Evolutionary conservation across 305 asterid species (phyloP), one percentile per base, ranked within the genome.

Genomic region (Solanum hybrid): DNA sequence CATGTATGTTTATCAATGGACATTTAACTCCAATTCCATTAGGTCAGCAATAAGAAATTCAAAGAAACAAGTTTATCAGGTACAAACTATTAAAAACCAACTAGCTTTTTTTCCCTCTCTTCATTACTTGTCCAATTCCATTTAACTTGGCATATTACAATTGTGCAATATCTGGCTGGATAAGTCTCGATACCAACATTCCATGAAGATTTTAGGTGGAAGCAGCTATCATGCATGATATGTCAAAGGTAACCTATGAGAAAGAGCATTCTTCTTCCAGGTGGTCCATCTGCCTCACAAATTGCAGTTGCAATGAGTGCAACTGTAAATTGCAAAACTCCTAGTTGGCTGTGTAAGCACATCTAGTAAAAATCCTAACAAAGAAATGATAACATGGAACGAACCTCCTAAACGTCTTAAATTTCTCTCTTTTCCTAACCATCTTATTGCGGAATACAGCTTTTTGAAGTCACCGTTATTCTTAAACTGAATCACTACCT

Each of bases 221-320:
- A 51, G 27, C 10, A 51, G 76, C 88, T 12, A 84, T 51, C 76
- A 84, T 84, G 76, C 76, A 20, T 84, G 88, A 84, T 31, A 84
- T 61, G 65, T 84, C 76, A 51, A 84, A 31, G 75, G 11, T 79
- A 79, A 79, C 29, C 29, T 79, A 34, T 20, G 84, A 79, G 29
- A 82, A 82, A 41, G 15, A 39, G 37, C 87, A 27, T 14, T 14
- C 29, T 81, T 39, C 72, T 26, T 82, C 87, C 72, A 82, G 87
- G 87, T 41, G 72, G 87, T 41, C 51, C 37, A 82, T 39, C 87
- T 82, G 87, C 24, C 15, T 41, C 87, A 82, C 87, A 81, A 81
- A 51, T 39, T 81, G 87, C 70, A 82, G 6, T 82, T 29, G 87
- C 70, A 82, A 14, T 26, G 15, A 82, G 87, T 39, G 87, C 68